Base-by-base conservation (phyloP, 768 basidiomycete species). In the Lepiota venenata region DNA sequence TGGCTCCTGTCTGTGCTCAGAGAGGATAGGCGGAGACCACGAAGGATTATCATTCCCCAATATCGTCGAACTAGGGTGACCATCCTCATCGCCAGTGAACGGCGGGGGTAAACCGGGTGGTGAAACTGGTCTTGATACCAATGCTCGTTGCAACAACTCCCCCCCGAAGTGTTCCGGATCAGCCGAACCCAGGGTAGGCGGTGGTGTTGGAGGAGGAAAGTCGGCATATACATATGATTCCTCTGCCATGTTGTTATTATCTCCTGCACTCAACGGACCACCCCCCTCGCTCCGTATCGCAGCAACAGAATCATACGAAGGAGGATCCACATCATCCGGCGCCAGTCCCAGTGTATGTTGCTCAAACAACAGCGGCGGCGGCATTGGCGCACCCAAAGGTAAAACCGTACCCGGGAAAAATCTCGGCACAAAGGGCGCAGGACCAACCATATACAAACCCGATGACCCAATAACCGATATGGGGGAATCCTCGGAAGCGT, bases 391-490 rank as follows among this genome's bases (percentile, higher is more conserved):
- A 4, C 21, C n/a, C 21, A 36, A 42, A 9, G 25, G 35, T 15
- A 44, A 25, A 16, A 43, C 42, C 11, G 78, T 77, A 8, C 77
- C 78, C 22, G 80, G 82, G 76, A 82, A 82, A 65, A 74, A 82
- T 61, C 80, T 76, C 65, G 81, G 80, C 16, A 80, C 65, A 64
- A 83, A 83, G 2, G 76, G 71, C 8, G 66, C 67, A 22, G 79
- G 77, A 10, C 78, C 80, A 18, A 64, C 41, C 32, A 52, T 52
- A 32, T 32, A 32, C 50, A 48, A 37, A 3, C 18, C 16, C 25
- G 18, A 47, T 21, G 9, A 20, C 47, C 21, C 50, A 29, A 32
- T 14, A 43, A 20, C 20, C 35, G 78, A 77, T 32, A 48, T 61
- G 57, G 72, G 73, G 60, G 69, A 62, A 70, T 69, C 69, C 57